Evolutionary conservation across 2,329 filamentous ascomycete genomes (phyloP).

Genomic region (Zymoseptoria ardabiliae): DNA sequence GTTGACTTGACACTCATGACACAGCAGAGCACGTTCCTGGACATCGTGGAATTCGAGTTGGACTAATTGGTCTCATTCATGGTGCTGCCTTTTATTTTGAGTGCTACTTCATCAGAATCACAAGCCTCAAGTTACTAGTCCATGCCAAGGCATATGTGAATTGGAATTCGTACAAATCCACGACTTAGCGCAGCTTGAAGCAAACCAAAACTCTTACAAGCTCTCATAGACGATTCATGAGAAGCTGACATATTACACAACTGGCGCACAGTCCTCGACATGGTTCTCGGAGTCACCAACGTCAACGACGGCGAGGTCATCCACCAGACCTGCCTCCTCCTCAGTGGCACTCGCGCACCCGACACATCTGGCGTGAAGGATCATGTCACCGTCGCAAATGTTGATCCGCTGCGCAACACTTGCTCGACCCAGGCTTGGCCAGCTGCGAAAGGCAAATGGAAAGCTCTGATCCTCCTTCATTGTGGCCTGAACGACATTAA

Average conservation of each 20-base stretch:
- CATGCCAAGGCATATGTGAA: background rate
- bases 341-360: slow-evolving; percentile 23
- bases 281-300: slow-evolving; percentile 13
- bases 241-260: background rate
- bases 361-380: slow-evolving; percentile 15
- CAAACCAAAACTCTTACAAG: background rate
- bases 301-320: slow-evolving; percentile 25
- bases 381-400: slow-evolving; percentile 17
- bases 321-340: slow-evolving; percentile 27
- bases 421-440: slow-evolving; percentile 28
- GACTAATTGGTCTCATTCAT: background rate
- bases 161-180: too few species aligned
- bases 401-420: slow-evolving; percentile 18
- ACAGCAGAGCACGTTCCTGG: too few species aligned
- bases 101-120: background rate
- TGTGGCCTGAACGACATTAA: slow-evolving; percentile 20
- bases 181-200: background rate
- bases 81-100: background rate
- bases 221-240: background rate
- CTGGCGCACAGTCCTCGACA: background rate
- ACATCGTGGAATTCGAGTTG: background rate
- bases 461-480: slow-evolving; percentile 28
- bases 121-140: background rate
- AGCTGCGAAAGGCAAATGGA: slow-evolving; percentile 27
- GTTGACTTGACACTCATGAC: too few species aligned